Evolutionary conservation across 1,284 basidiomycete species (phyloP).

Genomic region (Puccinia polysora): DNA sequence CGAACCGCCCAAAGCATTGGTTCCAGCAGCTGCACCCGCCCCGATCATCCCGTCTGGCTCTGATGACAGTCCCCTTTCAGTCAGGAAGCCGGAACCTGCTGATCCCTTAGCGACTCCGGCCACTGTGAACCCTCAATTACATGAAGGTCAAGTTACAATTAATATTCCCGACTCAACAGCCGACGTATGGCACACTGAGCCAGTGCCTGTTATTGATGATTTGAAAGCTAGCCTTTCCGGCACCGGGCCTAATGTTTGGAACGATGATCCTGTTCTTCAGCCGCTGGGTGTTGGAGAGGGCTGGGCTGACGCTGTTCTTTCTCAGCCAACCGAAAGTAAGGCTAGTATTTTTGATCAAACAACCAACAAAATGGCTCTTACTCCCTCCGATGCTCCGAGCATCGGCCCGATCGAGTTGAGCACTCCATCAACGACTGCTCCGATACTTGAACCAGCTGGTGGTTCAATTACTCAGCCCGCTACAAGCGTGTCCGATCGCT

Average conservation of each 20-base stretch:
- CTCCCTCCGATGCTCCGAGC: conserved; percentile 28
- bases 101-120: neutral
- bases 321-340: conserved; percentile 18
- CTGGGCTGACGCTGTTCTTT: conserved; percentile 40
- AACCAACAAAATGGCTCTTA: conserved; percentile 10
- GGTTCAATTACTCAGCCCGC: neutral
- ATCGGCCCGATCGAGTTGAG: conserved; percentile 38
- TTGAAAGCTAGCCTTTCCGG: conserved; percentile 18
- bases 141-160: conserved; percentile 17
- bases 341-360: conserved; percentile 43
- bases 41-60: neutral
- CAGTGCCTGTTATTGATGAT: conserved; percentile 33
- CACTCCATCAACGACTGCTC: neutral
- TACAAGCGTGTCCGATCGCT: conserved; percentile 12
- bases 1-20: conserved; percentile 27
- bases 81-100: neutral
- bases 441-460: conserved; percentile 11
- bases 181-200: conserved; percentile 41
- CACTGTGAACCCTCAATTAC: conserved; percentile 1
- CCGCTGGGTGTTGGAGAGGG: conserved; percentile 39
- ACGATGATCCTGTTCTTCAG: conserved; percentile 38
- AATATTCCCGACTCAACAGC: conserved; percentile 30
- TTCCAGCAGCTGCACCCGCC: conserved; percentile 8
- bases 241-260: conserved; percentile 42
- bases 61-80: neutral